Evolutionary conservation across 371 early-diverging fungal genomes (phyloP).

Genomic region (Mortierella sp.): DNA sequence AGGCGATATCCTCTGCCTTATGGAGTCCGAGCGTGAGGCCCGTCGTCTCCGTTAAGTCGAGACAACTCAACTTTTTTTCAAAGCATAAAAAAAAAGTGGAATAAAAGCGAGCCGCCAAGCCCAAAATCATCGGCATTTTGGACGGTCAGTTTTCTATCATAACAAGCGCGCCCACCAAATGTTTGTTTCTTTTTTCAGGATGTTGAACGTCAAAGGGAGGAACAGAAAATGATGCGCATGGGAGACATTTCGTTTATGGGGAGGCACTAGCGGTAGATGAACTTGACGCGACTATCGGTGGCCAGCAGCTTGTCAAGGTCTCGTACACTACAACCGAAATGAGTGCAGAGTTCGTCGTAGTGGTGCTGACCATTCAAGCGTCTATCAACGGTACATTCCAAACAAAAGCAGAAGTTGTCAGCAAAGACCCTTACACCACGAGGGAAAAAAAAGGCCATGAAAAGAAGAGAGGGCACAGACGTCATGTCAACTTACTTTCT

Average conservation of each 20-base stretch:
- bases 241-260: background rate
- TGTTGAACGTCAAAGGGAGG: background rate
- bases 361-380: slow-evolving; percentile 78
- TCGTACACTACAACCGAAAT: slow-evolving; percentile 70
- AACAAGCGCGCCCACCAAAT: slow-evolving; percentile 3
- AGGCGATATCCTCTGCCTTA: slow-evolving; percentile 95
- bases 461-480: background rate
- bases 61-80: slow-evolving; percentile 27
- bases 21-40: slow-evolving; percentile 99
- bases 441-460: background rate
- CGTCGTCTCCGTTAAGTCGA: slow-evolving; percentile 94
- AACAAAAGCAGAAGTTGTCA: background rate
- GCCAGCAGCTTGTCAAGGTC: slow-evolving; percentile 68
- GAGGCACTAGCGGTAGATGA: slow-evolving; percentile 38
- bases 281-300: slow-evolving; percentile 50
- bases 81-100: slow-evolving; percentile 19
- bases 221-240: background rate
- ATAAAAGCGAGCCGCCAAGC: slow-evolving; percentile 36
- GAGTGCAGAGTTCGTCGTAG: slow-evolving; percentile 82
- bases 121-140: slow-evolving; percentile 11
- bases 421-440: background rate
- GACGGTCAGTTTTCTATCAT: slow-evolving; percentile 17
- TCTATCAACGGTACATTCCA: slow-evolving; percentile 20
- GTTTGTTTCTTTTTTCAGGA: slow-evolving; percentile 11
- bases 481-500: slow-evolving; percentile 19